Conservation (phyloP, 371 early-diverging fungal genomes). For the Nematocida sp. region DNA sequence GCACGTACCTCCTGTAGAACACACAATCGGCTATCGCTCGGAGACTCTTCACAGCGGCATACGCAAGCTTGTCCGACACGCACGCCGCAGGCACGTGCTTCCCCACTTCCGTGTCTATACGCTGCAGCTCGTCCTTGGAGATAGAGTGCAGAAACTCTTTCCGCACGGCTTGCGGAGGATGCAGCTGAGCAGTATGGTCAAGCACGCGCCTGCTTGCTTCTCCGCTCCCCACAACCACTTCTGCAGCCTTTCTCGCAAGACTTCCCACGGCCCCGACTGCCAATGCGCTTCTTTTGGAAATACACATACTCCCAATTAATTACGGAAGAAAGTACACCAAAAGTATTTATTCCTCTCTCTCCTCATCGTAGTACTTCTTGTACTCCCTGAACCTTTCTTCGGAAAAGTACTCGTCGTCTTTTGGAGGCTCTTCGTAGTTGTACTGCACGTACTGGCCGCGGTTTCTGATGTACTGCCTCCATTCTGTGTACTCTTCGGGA, state of each 20-base stretch:
- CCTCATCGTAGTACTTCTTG: slow-evolving; percentile 13
- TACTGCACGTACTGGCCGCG: background rate
- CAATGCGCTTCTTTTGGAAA: too few relatives aligned
- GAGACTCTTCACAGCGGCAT: slow-evolving; percentile 68
- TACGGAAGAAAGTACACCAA: background rate
- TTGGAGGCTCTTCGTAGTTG: slow-evolving; percentile 25
- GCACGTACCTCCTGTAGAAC: slow-evolving; percentile 72
- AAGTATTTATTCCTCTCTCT: background rate
- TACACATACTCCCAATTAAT: too few relatives aligned
- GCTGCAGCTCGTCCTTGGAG: slow-evolving; percentile 18
- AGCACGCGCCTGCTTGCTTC: background rate
- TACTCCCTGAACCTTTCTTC: slow-evolving; percentile 31
- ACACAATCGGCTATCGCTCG: slow-evolving; percentile 71
- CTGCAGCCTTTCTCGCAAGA: too few relatives aligned
- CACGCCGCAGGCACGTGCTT: slow-evolving; percentile 64
- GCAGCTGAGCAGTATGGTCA: too few relatives aligned
- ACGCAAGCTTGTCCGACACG: slow-evolving; percentile 69
- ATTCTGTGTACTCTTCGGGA: slow-evolving; percentile 3
- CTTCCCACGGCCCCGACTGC: too few relatives aligned
- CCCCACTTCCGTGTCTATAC: slow-evolving; percentile 39
- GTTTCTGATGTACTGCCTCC: background rate
- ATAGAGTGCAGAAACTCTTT: slow-evolving; percentile 39
- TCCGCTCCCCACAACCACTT: too few relatives aligned
- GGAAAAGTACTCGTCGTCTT: slow-evolving; percentile 37
- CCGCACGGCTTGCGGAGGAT: slow-evolving; percentile 41